Evolutionary conservation across 208 protist species (phyloP).

Genomic region (Zelonia costaricensis): DNA sequence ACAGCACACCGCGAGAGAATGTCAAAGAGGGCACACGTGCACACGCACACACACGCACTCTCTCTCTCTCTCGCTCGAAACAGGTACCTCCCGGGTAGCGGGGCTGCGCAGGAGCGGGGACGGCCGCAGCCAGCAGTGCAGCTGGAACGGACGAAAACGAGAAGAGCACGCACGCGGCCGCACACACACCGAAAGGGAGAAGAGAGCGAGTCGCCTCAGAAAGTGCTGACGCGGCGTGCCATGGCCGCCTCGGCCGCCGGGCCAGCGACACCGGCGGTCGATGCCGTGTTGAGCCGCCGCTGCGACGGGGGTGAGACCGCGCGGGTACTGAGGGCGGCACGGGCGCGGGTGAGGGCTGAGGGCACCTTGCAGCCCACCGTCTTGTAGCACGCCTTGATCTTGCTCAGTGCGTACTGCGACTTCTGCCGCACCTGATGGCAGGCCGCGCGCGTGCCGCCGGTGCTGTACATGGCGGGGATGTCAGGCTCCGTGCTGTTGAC

Average conservation of each 20-base stretch:
- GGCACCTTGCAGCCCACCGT: conserved; percentile 42
- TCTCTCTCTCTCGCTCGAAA: no score
- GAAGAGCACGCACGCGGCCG: no score
- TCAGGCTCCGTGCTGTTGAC: conserved; percentile 41
- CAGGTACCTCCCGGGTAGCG: no score
- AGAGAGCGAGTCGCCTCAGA: conserved; percentile 10
- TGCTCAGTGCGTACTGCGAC: conserved; percentile 44
- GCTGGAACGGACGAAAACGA: no score
- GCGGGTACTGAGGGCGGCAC: conserved; percentile 41
- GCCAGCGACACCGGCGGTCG: conserved; percentile 9
- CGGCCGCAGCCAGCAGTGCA: no score
- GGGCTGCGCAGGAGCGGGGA: no score
- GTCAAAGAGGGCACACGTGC: no score
- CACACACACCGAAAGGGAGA: no score
- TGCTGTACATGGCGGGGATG: conserved; percentile 45
- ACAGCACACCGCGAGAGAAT: no score
- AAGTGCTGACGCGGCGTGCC: conserved; percentile 10
- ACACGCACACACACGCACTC: no score
- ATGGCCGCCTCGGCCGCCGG: background rate
- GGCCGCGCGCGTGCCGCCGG: conserved; percentile 30
- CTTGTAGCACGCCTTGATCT: conserved; percentile 58
- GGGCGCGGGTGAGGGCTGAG: conserved; percentile 27
- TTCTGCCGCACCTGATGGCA: conserved; percentile 49
- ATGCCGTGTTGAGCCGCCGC: conserved; percentile 17
- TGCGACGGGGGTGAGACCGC: conserved; percentile 4